phyloP scores from a whole-genome alignment of 768 basidiomycete species.

The Zangia roseola region DNA sequence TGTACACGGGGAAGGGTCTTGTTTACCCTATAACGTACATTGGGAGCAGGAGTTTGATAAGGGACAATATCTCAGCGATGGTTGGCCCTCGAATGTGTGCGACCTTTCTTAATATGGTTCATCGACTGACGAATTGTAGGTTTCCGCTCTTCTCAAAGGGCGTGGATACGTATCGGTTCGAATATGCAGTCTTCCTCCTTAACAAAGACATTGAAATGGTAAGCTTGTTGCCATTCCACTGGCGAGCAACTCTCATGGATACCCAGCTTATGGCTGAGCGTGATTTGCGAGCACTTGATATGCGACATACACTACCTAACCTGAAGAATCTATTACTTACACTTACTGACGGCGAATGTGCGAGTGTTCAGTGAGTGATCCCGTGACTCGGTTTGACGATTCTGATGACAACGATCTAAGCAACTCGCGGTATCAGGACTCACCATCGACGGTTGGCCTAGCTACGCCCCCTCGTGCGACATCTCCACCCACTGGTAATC shows the following conservation, averaged over 20 bases:
- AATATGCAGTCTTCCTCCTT: constrained; percentile 94
- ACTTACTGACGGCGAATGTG: constrained; percentile 67
- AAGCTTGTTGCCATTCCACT: neutral
- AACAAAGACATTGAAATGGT: constrained; percentile 99
- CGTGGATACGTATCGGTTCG: constrained; percentile 95
- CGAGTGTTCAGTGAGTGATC: constrained; percentile 43
- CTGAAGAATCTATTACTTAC: constrained; percentile 91
- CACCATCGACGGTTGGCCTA: constrained; percentile 21
- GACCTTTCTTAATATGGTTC: constrained; percentile 1
- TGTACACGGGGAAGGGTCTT: constrained; percentile 71
- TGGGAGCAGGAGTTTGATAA: constrained; percentile 87
- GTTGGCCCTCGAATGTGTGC: constrained; percentile 90
- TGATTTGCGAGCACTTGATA: constrained; percentile 85
- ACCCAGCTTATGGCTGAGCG: constrained; percentile 85
- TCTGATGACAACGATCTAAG: constrained; percentile 20
- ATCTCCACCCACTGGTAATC: constrained; percentile 13
- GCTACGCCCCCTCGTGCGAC: constrained; percentile 21
- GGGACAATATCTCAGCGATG: constrained; percentile 93
- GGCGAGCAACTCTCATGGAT: constrained; percentile 3
- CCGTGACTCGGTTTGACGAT: neutral
- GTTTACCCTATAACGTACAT: constrained; percentile 89
- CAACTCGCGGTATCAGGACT: constrained; percentile 18
- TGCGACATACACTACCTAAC: constrained; percentile 95
- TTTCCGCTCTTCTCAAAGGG: constrained; percentile 95
- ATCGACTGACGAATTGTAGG: constrained; percentile 42